Evolutionary conservation across 345 rosid species (phyloP), one percentile per base, ranked within the genome.

Genomic region (Xanthoceras sorbifolium): DNA sequence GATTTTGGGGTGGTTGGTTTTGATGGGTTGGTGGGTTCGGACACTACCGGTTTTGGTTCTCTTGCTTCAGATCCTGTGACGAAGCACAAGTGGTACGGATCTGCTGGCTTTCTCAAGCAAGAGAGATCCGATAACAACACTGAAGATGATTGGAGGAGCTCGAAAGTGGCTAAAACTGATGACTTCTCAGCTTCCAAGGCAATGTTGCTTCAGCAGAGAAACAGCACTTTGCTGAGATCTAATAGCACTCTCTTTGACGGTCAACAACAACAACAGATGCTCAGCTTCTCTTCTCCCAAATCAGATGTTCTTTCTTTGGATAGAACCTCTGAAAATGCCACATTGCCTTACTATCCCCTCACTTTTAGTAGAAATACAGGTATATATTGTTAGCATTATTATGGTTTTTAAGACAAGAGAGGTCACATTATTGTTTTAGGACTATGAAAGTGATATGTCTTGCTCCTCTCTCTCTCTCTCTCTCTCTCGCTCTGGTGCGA

Each of bases 81-180:
- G 52, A 89, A 86, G 70, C 86, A 79, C 57, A 87, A 80, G 77
- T 74, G 77, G 86, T 84, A 84, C 84, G 90, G 90, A 84, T 89
- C 91, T 77, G 85, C 91, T 76, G 93, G 91, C 77, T 81, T 85
- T 28, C 80, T 85, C 79, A 91, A 81, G 87, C 92, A 86, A 57
- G 87, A 83, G 64, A 86, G 87, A 81, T 76, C 90, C 54, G 68
- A 61, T 9, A 64, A 73, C 8, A 57, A 3, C 62, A 72, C 29
- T 32, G 87, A 82, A 42, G 87, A 86, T 69, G 88, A 84, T 44
- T 86, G 91, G 90, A 85, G 86, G 64, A 72, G 83, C 78, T 82
- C 87, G 10, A 91, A 91, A 75, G 78, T 84, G 77, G 80, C 83
- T 66, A 90, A 84, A 77, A 79, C 82, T 59, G 87, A 77, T 52